Evolutionary conservation across 1,284 basidiomycete genomes (phyloP).

Genomic region (Moesziomyces sp.): DNA sequence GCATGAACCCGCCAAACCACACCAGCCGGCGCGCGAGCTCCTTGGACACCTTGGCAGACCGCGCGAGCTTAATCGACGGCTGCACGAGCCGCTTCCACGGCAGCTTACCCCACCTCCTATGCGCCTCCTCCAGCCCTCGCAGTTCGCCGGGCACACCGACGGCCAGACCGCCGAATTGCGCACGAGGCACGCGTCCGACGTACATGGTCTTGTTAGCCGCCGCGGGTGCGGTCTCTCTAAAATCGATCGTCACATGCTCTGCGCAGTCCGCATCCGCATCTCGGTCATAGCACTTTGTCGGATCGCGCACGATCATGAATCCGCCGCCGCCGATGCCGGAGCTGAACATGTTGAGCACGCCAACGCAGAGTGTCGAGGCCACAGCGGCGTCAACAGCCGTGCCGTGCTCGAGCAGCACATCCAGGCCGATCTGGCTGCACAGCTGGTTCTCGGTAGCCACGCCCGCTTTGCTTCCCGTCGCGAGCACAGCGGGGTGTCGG

Average conservation of each 20-base stretch:
- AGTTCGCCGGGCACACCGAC: conserved; percentile 68
- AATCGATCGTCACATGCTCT: conserved; percentile 68
- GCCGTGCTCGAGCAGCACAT: conserved; percentile 75
- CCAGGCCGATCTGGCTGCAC: conserved; percentile 50
- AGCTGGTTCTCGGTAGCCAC: conserved; percentile 55
- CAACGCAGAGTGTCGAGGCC: conserved; percentile 70
- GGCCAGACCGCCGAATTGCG: conserved; percentile 60
- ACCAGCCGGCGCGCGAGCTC: conserved; percentile 49
- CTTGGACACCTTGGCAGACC: conserved; percentile 54
- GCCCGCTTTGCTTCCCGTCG: conserved; percentile 40
- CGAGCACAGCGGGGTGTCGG: conserved; percentile 45
- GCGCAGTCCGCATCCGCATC: conserved; percentile 18
- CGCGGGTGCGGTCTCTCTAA: conserved; percentile 69
- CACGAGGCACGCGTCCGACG: conserved; percentile 36
- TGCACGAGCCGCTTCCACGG: conserved; percentile 63
- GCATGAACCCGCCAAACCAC: conserved; percentile 68
- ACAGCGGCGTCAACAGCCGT: conserved; percentile 91
- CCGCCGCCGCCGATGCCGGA: conserved; percentile 69
- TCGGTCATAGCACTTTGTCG: conserved; percentile 72
- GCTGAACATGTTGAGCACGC: conserved; percentile 68
- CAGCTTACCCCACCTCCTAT: conserved; percentile 58
- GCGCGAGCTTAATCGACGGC: conserved; percentile 61
- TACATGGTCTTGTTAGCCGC: conserved; percentile 69
- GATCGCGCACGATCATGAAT: conserved; percentile 55
- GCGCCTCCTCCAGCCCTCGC: conserved; percentile 63